Evolutionary conservation across 2,329 filamentous ascomycete species (phyloP).

Genomic region (Scedosporium apiospermum): DNA sequence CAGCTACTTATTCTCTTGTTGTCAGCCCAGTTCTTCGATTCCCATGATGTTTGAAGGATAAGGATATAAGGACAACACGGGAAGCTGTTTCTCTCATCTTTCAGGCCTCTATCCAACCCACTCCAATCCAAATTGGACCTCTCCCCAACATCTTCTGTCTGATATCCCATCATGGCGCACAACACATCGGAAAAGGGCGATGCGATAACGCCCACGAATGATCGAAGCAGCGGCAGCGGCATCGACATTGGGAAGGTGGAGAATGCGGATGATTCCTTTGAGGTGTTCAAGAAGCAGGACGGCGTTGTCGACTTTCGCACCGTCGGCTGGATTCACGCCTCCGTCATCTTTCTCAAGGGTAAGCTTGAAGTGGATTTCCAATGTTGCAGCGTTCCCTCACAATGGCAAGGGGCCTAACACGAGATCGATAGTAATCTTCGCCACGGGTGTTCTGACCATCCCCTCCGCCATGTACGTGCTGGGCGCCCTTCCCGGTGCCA

Average conservation of each 20-base stretch:
- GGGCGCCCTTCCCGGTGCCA: conserved; percentile 30
- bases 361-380: not conserved
- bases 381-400: not conserved
- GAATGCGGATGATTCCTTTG: conserved; percentile 20
- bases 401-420: not conserved
- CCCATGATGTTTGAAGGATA: too few species aligned
- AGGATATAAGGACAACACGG: too few species aligned
- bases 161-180: not conserved
- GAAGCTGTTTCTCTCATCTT: too few species aligned
- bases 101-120: too few species aligned
- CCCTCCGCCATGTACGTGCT: conserved; percentile 31
- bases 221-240: not conserved
- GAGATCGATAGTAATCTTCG: conserved; percentile 26
- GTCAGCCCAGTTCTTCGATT: too few species aligned
- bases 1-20: too few species aligned
- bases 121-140: too few species aligned
- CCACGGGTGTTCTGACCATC: conserved; percentile 31
- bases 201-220: not conserved
- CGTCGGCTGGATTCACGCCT: conserved; percentile 36
- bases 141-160: not conserved
- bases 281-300: conserved; percentile 34
- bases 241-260: conserved; percentile 6
- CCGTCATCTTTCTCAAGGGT: conserved; percentile 36
- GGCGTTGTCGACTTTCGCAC: conserved; percentile 36
- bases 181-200: not conserved